Base-by-base conservation (phyloP, 2,329 filamentous ascomycete genomes). In the Botryotinia narcissicola region DNA sequence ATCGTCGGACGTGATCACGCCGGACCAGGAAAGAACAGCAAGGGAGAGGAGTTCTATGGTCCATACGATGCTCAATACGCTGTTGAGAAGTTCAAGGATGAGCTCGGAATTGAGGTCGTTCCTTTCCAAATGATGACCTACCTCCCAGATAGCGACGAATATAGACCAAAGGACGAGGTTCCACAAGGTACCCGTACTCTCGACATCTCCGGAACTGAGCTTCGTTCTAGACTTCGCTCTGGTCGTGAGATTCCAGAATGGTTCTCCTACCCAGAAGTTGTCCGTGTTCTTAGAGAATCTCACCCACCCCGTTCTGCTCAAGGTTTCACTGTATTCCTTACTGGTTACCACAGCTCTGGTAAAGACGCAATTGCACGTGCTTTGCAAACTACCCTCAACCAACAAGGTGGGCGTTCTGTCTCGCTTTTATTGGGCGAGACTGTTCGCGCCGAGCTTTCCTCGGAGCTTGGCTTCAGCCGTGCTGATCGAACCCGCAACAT, bases 121-220 rank as follows among this genome's bases (percentile, higher is more conserved):
- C 94, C 96, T 78, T 99, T 99, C 92, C 95, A 98, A 87, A 94
- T 97, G 90, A 97, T 99, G 92, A 98, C 97, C 76, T 99, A 98
- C 86, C 92, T 98, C 74, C 96, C 96, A 78, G 96, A 98, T 85
- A 91, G 90, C 82, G 96, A 99, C 84, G 96, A 98, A 88, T 99
- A 99, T 88, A 90, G 90, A 80, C 96, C 96, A 73, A 90, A 94
- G 83, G 93, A 99, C 85, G 89, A 98, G 86, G 95, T 99, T 75
- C 86, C 91, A 79, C 86, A 90, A 81, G 94, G 93, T 77, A 88
- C 92, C 81, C 93, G 93, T 83, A 98, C 95, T 70, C 89, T 94
- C 78, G 93, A 95, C 86, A 95, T 95, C 83, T 94, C 91, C 54
- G 92, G 92, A 75, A 94, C 92, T 75, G 96, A 99, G 87, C 93